Evolutionary conservation across 2,329 filamentous ascomycete genomes (phyloP), one percentile per base, ranked within the genome.

Genomic region (Colletotrichum kahawae): DNA sequence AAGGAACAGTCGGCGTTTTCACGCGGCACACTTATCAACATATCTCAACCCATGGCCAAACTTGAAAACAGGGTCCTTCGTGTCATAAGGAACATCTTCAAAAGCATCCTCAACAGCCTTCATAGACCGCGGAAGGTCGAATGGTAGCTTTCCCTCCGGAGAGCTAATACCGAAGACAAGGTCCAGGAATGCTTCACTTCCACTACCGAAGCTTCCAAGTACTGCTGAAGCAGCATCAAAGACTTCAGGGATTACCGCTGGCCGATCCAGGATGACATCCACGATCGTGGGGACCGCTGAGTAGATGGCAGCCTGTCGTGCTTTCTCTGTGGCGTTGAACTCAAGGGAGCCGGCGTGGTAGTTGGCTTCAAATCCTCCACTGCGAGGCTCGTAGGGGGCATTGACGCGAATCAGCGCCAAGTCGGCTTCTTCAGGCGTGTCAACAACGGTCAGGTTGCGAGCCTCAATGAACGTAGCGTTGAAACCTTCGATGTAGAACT

Each of bases 41-140:
- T 76, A 76, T 33, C 66, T 63, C 62, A 76, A n/a, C 4, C 82
- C 82, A 31, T 82, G 79, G 1, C 82, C 82, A 72, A 82, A 83
- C 67, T 75, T 75, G 43, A 83, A 83, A 8, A 81, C 38, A 2
- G 82, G 78, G 33, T 81, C 70, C 31, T 78, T 71, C 0, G 80
- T 80, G 48, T 83, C 80, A 59, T 78, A 83, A 0, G 81, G 78
- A 13, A 82, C 77, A 60, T 83, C 82, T 38, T 80, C 79, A 16
- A 66, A 75, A 0, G 77, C 75, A 10, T 78, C 82, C 60, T 84
- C 82, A 0, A 88, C 87, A 2, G 87, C 87, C 59, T 80, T 82
- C 76, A 84, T 83, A 7, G 85, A 87, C 13, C 84, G 78, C 1
- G 88, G 87, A 38, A 90, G 69, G 78, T 89, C 87, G 78, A 88